A percentile compares a stretch with the other conserved stretches of the same genome.
Evolutionary conservation across 352 stramenopile species (phyloP).

Genomic region (Globisporangium paddicum): DNA sequence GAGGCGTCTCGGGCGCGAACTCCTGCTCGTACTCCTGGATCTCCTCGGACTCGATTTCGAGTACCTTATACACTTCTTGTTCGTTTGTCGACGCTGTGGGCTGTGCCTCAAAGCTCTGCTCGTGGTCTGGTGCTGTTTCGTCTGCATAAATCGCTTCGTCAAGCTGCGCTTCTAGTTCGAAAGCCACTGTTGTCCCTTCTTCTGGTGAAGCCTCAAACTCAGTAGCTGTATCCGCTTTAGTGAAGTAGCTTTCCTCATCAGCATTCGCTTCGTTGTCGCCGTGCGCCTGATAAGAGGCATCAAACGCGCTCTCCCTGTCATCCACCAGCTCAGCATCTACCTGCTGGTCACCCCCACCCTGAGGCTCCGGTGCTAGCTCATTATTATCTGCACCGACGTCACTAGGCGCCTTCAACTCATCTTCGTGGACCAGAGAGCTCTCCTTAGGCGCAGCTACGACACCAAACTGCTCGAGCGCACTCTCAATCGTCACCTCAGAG

Average conservation of each 20-base stretch:
- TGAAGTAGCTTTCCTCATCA: not conserved
- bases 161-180: not conserved
- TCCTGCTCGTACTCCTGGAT: constrained; percentile 6
- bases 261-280: not conserved
- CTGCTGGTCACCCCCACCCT: too few relatives aligned
- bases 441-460: not conserved
- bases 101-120: not conserved
- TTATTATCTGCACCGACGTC: not conserved
- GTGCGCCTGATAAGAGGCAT: not conserved
- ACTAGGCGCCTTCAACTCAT: not conserved
- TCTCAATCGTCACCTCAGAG: constrained; percentile 6
- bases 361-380: not conserved
- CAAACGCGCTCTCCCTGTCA: not conserved
- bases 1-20: constrained; percentile 5
- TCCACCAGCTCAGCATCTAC: not conserved
- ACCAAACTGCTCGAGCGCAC: constrained; percentile 7
- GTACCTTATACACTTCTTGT: not conserved
- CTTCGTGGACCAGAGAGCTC: not conserved
- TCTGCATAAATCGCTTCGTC: not conserved
- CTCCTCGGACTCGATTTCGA: not conserved
- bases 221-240: not conserved
- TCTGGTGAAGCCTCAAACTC: not conserved
- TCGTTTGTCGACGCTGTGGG: too few relatives aligned
- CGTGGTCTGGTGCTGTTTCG: not conserved
- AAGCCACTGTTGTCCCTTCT: not conserved